Conservation (phyloP, 2,329 filamentous ascomycete species). For the Apiospora koreana region DNA sequence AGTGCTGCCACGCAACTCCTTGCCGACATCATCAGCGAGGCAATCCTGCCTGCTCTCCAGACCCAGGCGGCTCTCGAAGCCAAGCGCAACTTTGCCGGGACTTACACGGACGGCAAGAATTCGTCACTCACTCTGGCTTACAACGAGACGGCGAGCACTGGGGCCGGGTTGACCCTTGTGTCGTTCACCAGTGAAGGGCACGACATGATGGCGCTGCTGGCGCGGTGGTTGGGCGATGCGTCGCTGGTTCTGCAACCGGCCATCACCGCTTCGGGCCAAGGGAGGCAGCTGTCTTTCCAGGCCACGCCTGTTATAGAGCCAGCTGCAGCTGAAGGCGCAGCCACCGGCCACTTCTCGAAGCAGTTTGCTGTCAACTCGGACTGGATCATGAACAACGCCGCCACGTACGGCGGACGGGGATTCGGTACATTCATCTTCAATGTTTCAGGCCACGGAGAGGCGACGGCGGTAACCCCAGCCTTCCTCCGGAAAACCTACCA, state of each 20-base stretch:
- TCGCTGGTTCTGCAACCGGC: conserved; percentile 21
- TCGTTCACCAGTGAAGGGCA: conserved; percentile 18
- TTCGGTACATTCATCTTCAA: conserved; percentile 25
- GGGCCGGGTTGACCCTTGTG: conserved; percentile 22
- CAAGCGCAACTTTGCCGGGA: conserved; percentile 25
- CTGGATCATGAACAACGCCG: conserved; percentile 19
- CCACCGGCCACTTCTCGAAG: conserved; percentile 21
- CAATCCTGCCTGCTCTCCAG: conserved; percentile 28
- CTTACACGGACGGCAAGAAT: conserved; percentile 19
- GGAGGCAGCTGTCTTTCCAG: conserved; percentile 18
- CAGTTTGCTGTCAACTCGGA: conserved; percentile 20
- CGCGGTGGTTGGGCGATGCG: neutral
- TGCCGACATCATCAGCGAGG: conserved; percentile 29
- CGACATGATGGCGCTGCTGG: conserved; percentile 16
- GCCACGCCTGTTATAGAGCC: conserved; percentile 16
- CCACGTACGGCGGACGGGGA: conserved; percentile 23
- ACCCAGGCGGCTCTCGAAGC: conserved; percentile 28
- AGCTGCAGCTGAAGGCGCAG: neutral
- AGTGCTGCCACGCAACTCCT: conserved; percentile 20
- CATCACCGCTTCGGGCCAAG: neutral
- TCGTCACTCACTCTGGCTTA: conserved; percentile 20
- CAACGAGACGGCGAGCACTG: conserved; percentile 22
- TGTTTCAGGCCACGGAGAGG: conserved; percentile 19
- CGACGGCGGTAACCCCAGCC: conserved; percentile 17
- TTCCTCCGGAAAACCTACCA: neutral